Conservation (phyloP, 2,329 filamentous ascomycete genomes). For the Aspergillus sp. region DNA sequence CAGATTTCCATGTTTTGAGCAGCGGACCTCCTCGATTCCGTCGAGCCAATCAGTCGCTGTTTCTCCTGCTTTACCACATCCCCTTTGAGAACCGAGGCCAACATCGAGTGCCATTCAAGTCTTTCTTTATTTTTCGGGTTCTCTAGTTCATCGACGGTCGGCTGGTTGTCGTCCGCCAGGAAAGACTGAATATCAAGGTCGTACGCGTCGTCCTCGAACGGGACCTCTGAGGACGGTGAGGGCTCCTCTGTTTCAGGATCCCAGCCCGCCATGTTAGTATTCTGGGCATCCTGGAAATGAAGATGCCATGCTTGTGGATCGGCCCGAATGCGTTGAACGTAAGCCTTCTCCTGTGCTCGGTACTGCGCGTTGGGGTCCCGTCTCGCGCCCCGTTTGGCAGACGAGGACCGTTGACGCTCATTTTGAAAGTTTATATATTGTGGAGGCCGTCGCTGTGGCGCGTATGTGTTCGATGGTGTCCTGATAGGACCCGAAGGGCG, state of each 20-base stretch:
- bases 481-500: conserved; percentile 60
- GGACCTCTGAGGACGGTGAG: conserved; percentile 73
- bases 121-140: conserved; percentile 81
- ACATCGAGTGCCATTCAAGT: conserved; percentile 96
- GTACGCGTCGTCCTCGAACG: conserved; percentile 72
- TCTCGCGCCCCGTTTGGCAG: conserved; percentile 44
- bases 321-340: conserved; percentile 82
- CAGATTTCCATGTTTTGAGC: conserved; percentile 64
- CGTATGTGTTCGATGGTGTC: conserved; percentile 73
- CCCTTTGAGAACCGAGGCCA: conserved; percentile 87
- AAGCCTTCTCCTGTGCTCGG: conserved; percentile 83
- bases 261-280: conserved; percentile 57
- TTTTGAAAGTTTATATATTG: conserved; percentile 40
- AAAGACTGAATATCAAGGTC: conserved; percentile 91
- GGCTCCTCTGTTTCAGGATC: conserved; percentile 88
- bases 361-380: conserved; percentile 64
- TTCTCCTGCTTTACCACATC: conserved; percentile 98
- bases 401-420: conserved; percentile 48
- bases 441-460: conserved; percentile 49
- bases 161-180: conserved; percentile 79
- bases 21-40: conserved; percentile 64
- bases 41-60: conserved; percentile 78
- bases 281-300: conserved; percentile 51
- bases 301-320: conserved; percentile 67
- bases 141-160: conserved; percentile 79